Evolutionary conservation across 805 yeast genomes (phyloP).

Genomic region (Candida sakaeoensis): DNA sequence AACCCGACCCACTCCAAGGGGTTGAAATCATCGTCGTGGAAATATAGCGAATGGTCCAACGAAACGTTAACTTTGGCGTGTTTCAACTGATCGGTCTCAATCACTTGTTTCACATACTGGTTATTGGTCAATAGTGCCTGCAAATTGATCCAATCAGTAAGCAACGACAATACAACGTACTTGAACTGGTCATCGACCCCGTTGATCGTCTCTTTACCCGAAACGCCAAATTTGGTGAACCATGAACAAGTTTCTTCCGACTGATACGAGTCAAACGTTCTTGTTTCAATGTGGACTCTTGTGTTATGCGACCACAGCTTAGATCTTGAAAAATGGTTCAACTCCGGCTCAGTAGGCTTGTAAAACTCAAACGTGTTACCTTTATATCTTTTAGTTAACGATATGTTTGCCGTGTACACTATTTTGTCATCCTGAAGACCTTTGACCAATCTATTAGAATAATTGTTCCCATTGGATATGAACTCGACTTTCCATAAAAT

Average conservation of each 20-base stretch:
- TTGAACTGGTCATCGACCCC: constrained; percentile 20
- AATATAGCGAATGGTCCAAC: constrained; percentile 63
- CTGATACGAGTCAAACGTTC: not conserved
- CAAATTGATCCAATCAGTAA: constrained; percentile 48
- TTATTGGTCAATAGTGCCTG: constrained; percentile 16
- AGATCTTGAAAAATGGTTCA: not conserved
- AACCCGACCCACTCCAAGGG: constrained; percentile 50
- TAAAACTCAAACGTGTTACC: constrained; percentile 1
- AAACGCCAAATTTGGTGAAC: constrained; percentile 2
- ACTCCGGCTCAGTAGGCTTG: not conserved
- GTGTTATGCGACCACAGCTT: not conserved
- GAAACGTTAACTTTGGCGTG: constrained; percentile 49
- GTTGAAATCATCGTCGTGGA: constrained; percentile 54
- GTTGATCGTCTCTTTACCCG: constrained; percentile 8
- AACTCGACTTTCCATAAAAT: constrained; percentile 30
- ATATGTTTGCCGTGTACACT: constrained; percentile 25
- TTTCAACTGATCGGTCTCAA: not conserved
- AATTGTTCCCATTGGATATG: constrained; percentile 33
- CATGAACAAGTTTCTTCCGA: not conserved
- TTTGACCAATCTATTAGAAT: constrained; percentile 28
- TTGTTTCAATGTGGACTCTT: not conserved
- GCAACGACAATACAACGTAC: constrained; percentile 54
- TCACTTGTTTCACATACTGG: constrained; percentile 26
- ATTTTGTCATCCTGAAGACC: constrained; percentile 25
- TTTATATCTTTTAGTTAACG: constrained; percentile 17